Evolutionary conservation across 2,329 filamentous ascomycete species (phyloP).

Genomic region (Fusarium sp.): DNA sequence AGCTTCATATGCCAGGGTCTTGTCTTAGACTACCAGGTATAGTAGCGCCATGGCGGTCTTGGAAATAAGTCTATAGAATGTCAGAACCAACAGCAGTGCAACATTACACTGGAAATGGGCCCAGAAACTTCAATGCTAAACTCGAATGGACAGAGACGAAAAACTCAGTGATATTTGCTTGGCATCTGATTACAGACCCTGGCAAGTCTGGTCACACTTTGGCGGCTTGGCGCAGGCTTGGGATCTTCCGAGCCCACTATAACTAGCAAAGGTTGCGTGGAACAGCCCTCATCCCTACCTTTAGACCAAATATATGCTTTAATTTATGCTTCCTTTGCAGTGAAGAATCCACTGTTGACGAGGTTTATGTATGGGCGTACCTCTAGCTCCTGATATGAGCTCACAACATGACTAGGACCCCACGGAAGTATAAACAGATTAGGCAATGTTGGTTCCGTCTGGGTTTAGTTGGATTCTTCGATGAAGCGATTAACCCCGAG

Average conservation of each 20-base stretch:
- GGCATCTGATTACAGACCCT: slow-evolving; percentile 3
- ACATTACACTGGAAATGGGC: not conserved
- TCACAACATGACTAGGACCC: not conserved
- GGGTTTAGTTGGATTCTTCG: not conserved
- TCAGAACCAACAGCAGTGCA: slow-evolving; percentile 4
- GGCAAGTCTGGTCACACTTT: slow-evolving; percentile 12
- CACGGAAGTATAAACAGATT: slow-evolving; percentile 1
- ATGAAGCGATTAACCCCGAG: slow-evolving; percentile 29
- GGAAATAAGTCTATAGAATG: not conserved
- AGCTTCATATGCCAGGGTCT: slow-evolving; percentile 7
- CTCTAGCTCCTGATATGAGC: not conserved
- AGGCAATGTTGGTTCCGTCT: not conserved
- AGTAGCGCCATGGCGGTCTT: not conserved
- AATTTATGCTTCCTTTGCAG: not conserved
- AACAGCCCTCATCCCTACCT: slow-evolving; percentile 5
- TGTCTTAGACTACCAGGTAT: not conserved
- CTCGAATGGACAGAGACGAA: not conserved
- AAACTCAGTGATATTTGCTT: not conserved
- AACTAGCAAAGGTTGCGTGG: slow-evolving; percentile 8
- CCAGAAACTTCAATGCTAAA: not conserved
- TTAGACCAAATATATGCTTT: not conserved
- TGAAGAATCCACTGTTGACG: not conserved
- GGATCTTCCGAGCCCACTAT: slow-evolving; percentile 25
- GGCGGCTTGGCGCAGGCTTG: slow-evolving; percentile 25
- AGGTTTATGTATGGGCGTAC: not conserved